Evolutionary conservation across 2,329 filamentous ascomycete genomes (phyloP).

Genomic region (Calycina herbarum): DNA sequence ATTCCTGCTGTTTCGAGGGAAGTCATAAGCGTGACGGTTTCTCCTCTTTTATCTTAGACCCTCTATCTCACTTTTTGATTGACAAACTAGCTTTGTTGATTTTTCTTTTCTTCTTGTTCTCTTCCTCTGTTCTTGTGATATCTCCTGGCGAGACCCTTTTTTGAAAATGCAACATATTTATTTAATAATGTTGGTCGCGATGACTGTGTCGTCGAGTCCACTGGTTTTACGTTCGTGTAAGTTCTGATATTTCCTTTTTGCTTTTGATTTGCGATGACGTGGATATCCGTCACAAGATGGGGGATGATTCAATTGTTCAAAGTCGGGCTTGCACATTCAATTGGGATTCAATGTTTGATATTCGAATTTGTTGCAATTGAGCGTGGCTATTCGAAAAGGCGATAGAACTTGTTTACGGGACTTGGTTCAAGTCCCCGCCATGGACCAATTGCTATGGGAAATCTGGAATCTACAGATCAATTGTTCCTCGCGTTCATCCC

Average conservation of each 20-base stretch:
- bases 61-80: not conserved
- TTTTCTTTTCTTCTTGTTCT: not conserved
- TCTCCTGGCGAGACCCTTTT: constrained; percentile 23
- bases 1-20: not conserved
- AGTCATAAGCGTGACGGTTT: constrained; percentile 5
- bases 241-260: constrained; percentile 6
- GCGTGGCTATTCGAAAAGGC: not conserved
- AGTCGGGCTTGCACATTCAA: not conserved
- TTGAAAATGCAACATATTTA: constrained; percentile 21
- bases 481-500: not conserved
- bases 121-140: not conserved
- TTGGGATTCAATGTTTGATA: not conserved
- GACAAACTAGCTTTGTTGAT: not conserved
- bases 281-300: not conserved
- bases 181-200: constrained; percentile 23
- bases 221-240: constrained; percentile 20
- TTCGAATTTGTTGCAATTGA: not conserved
- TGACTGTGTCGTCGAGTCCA: constrained; percentile 21
- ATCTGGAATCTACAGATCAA: not conserved
- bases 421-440: not conserved
- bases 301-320: not conserved
- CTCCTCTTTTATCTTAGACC: not conserved
- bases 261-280: not conserved
- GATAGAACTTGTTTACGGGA: not conserved
- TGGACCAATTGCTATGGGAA: not conserved